Percentiles rank a stretch among this genome's conserved stretches.
Conservation (phyloP, 768 basidiomycete genomes). For the Melanogaster broomeanus region DNA sequence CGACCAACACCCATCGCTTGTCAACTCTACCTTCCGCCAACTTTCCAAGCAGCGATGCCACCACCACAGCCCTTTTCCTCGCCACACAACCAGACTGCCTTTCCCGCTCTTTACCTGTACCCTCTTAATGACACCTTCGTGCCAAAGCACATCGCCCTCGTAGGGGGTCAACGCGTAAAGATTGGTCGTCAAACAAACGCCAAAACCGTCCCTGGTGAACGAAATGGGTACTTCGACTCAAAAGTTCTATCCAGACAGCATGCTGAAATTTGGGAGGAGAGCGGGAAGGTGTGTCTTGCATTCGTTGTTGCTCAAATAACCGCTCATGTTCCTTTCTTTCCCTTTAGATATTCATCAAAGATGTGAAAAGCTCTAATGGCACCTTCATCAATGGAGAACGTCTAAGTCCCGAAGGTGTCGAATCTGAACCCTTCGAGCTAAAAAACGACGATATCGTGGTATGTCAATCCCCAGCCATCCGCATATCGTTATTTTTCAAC, state of each 20-base stretch:
- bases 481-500: conserved; percentile 7
- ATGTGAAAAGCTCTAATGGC: conserved; percentile 97
- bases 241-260: conserved; percentile 94
- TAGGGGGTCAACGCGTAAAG: conserved; percentile 67
- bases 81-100: conserved; percentile 24
- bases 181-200: conserved; percentile 96
- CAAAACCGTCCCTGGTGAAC: conserved; percentile 89
- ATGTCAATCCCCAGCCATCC: conserved; percentile 35
- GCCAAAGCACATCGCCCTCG: conserved; percentile 90
- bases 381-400: conserved; percentile 98
- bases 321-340: conserved; percentile 11
- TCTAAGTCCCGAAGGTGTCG: conserved; percentile 83
- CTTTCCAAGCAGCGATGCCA: conserved; percentile 29
- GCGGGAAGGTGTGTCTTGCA: conserved; percentile 63
- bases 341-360: conserved; percentile 91
- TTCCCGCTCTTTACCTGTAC: conserved; percentile 69
- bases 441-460: conserved; percentile 96
- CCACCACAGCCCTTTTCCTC: conserved; percentile 33
- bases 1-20: conserved; percentile 7
- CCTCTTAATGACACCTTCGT: conserved; percentile 94
- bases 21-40: conserved; percentile 15
- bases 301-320: background rate
- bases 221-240: conserved; percentile 96
- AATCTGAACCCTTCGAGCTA: conserved; percentile 91
- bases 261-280: conserved; percentile 98